These are phyloP conservation scores for Penicillium sp. DNA, from an alignment of 2,329 filamentous ascomycete species.

Conservation along the genomic window DNA sequence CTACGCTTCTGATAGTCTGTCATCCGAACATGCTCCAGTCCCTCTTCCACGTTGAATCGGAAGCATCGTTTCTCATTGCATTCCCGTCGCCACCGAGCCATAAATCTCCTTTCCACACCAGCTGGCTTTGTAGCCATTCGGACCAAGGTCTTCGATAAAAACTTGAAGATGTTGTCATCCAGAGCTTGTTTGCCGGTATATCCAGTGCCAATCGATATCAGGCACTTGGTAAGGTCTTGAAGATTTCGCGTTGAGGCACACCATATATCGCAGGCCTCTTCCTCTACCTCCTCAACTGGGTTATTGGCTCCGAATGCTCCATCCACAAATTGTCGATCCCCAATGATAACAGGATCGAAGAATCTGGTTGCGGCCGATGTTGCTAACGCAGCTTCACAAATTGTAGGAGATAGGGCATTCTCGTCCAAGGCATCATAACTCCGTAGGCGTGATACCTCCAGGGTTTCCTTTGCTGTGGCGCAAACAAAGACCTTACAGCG, in stretches of 20 bases:
- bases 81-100: constrained; percentile 11
- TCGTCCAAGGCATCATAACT: constrained; percentile 1
- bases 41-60: constrained; percentile 39
- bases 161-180: constrained; percentile 14
- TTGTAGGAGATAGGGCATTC: constrained; percentile 19
- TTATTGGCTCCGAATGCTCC: constrained; percentile 36
- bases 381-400: constrained; percentile 51
- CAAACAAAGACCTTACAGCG: constrained; percentile 12
- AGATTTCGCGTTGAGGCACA: background rate
- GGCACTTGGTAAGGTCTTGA: too few species aligned
- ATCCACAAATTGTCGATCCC: constrained; percentile 27
- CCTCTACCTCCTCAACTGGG: constrained; percentile 29
- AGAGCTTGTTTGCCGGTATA: background rate
- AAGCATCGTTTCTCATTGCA: constrained; percentile 23
- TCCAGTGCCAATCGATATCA: constrained; percentile 23
- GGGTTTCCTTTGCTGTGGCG: constrained; percentile 14
- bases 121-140: constrained; percentile 14
- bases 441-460: constrained; percentile 9
- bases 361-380: constrained; percentile 48
- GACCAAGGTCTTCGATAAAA: constrained; percentile 17
- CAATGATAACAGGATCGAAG: constrained; percentile 19
- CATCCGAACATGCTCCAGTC: constrained; percentile 34
- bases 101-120: constrained; percentile 11
- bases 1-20: constrained; percentile 27
- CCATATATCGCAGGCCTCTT: constrained; percentile 26